These are phyloP conservation scores for Litsea cubeba DNA, from an alignment of 164 flowering plant species.

Conservation along the genomic window DNA sequence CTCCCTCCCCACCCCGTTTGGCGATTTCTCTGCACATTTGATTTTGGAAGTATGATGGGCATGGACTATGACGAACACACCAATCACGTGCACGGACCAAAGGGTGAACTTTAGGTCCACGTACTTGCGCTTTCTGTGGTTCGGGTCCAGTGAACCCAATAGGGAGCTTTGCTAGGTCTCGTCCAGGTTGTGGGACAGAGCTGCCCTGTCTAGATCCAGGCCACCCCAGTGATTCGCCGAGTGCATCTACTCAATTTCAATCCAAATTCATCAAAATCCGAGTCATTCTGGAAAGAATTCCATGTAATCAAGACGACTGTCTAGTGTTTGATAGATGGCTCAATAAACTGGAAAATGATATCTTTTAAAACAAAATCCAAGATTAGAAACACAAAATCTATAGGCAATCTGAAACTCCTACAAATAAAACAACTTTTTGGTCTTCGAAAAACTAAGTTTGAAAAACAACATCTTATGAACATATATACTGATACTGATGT, in stretches of 20 bases:
- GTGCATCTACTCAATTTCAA: conserved; percentile 32
- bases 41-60: conserved; percentile 31
- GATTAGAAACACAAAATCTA: too few relatives aligned
- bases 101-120: conserved; percentile 58
- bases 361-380: too few relatives aligned
- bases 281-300: not conserved
- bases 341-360: not conserved
- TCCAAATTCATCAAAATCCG: not conserved
- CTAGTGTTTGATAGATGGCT: not conserved
- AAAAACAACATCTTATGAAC: too few relatives aligned
- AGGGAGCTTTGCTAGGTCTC: conserved; percentile 79
- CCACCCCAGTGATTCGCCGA: conserved; percentile 67
- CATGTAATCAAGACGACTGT: not conserved
- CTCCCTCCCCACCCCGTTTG: too few relatives aligned
- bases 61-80: conserved; percentile 52
- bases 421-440: too few relatives aligned
- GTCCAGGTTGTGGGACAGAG: conserved; percentile 34
- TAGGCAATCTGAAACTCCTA: too few relatives aligned
- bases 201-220: conserved; percentile 45
- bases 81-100: conserved; percentile 25
- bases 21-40: too few relatives aligned
- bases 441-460: too few relatives aligned
- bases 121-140: conserved; percentile 55
- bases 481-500: too few relatives aligned
- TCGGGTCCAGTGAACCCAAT: conserved; percentile 34